Base-by-base conservation (phyloP, 2,329 filamentous ascomycete species). In the Cladobotryum mycophilum region DNA sequence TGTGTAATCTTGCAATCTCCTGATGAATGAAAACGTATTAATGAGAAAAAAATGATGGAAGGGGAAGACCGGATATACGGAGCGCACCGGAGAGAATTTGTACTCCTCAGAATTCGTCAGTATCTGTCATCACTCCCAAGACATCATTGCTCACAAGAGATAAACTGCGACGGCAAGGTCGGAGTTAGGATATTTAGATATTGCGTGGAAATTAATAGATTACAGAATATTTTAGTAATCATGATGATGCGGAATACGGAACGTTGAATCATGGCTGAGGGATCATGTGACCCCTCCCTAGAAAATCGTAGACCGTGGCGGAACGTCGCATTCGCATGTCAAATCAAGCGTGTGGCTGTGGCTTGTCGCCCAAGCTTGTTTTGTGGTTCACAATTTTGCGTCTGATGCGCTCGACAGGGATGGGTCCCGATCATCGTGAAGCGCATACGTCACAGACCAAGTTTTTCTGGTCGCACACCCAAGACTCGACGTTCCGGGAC, bases 351-450 rank as follows among this genome's bases (percentile, higher is more conserved):
- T 55, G 56, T 57, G 20, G 38, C 45, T 41, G 52, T 53, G 45
- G 54, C 48, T 53, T 22, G 38, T 14, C 15, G 22, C 51, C 50
- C 37, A 45, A 40, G 37, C 42, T 45, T 47, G 49, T 47, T 49
- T n/a, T 17, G 12, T 17, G 14, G 36, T n/a, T 38, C 36, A 38
- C 13, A 38, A 38, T 8, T n/a, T 17, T 38, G 36, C 17, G 13
- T 4, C 36, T 9, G 36, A 38, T n/a, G 55, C 53, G 59, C 54
- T 55, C 53, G 53, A 42, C 50, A 48, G 45, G 51, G 53, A 53
- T 55, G 53, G 51, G 53, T 47, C 51, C 45, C 51, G 52, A 61
- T 61, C 59, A 57, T 40, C 48, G 50, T 38, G 13, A 46, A 34
- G 35, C 35, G 5, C 33, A 52, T 45, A 52, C 49, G 49, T 52